Percentiles rank a stretch among this genome's conserved stretches.
These are phyloP conservation scores for Claviceps sp. DNA, from an alignment of 2,329 filamentous ascomycete genomes.

Conservation along the genomic window DNA sequence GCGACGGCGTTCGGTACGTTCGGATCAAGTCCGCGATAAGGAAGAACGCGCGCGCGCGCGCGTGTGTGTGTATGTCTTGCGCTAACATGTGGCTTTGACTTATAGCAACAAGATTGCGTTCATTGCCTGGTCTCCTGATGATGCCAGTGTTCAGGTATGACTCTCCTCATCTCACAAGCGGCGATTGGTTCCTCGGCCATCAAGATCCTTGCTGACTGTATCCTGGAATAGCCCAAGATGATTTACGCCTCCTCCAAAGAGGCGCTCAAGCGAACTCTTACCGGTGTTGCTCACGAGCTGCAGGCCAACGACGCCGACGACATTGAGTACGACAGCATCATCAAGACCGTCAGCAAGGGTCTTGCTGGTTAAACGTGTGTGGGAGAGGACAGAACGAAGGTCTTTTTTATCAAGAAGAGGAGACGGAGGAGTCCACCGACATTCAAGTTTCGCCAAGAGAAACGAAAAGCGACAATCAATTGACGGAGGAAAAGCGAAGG, in stretches of 20 bases:
- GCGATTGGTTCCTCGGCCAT: background rate
- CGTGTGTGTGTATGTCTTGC: no score
- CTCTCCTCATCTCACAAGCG: background rate
- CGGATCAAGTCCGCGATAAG: background rate
- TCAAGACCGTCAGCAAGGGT: slow-evolving; percentile 53
- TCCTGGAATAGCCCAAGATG: slow-evolving; percentile 58
- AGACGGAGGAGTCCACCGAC: background rate
- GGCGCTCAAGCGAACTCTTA: slow-evolving; percentile 66
- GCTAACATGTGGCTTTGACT: slow-evolving; percentile 8
- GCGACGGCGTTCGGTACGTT: slow-evolving; percentile 56
- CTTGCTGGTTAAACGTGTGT: slow-evolving; percentile 29
- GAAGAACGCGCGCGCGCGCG: background rate
- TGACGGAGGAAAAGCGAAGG: background rate
- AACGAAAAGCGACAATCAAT: background rate
- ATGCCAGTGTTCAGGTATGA: slow-evolving; percentile 63
- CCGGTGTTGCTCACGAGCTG: slow-evolving; percentile 60
- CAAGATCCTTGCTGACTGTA: background rate
- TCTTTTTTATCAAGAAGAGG: background rate
- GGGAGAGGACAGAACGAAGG: background rate
- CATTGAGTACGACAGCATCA: slow-evolving; percentile 62
- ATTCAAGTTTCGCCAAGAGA: background rate
- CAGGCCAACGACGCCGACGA: slow-evolving; percentile 78
- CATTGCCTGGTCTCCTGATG: slow-evolving; percentile 70
- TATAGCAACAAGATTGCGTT: slow-evolving; percentile 64
- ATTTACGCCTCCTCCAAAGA: slow-evolving; percentile 83